Evolutionary conservation across 371 early-diverging fungal species (phyloP), one percentile per base, ranked within the genome.

Genomic region (Rhizomucor pusillus): DNA sequence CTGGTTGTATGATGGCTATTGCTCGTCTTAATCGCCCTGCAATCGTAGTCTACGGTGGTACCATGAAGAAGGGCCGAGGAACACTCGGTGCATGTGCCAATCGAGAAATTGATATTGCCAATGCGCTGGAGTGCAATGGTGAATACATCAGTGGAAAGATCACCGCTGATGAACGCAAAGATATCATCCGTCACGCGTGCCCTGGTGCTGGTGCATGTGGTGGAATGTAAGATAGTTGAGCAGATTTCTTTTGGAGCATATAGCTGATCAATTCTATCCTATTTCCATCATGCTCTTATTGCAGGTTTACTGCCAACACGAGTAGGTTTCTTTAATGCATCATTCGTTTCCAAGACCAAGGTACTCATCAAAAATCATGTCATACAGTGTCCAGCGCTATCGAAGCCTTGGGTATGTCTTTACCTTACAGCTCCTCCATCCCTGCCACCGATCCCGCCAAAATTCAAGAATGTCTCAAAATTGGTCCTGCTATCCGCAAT

Each of bases 191-290:
- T 25, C 57, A 96, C 60, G 75, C 95, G 1, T 97, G 98, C 55
- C 98, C 98, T 5, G 95, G 97, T 33, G 85, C 95, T 34, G 97
- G 97, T 47, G 93, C 92, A 14, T 97, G 97, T 70, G 97, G 95
- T 61, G 97, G 91, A 46, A 91, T 97, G 96, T 95, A 92, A 62
- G 61, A 45, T 35, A 41, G 0, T 49, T 19, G 22, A 18, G 4
- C 46, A 9, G 9, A 37, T 37, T 37, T 11, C 37, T 37, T 33
- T 22, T 29, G 3, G 11, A 12, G 12, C 20, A 5, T 13, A 43
- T 20, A 16, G 13, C 14, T 33, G 13, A 29, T 16, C 16, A 19
- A 14, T 2, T 46, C n/a, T n/a, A n/a, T n/a, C n/a, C n/a, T n/a
- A n/a, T n/a, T n/a, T n/a, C n/a, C n/a, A n/a, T n/a, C n/a, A n/a